Evolutionary conservation across 2,329 filamentous ascomycete genomes (phyloP).

Genomic region (Neophaeococcomyces aloes): DNA sequence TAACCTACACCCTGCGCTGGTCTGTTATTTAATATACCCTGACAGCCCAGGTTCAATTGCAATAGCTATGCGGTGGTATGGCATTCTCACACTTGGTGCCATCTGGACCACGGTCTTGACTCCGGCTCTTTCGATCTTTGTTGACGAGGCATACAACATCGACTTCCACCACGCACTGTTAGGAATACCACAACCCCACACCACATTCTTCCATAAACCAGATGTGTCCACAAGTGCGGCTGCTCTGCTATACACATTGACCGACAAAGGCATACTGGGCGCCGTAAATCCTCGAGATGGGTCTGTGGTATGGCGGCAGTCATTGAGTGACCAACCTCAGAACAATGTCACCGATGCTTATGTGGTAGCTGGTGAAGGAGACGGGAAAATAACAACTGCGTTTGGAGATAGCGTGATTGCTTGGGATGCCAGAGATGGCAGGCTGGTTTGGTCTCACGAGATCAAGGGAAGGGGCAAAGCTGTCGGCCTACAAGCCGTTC

Average conservation of each 20-base stretch:
- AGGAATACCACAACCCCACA: slow-evolving; percentile 67
- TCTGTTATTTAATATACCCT: no score
- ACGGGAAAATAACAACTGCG: slow-evolving; percentile 66
- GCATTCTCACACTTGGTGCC: slow-evolving; percentile 1
- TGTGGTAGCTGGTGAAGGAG: slow-evolving; percentile 47
- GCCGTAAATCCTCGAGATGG: slow-evolving; percentile 85
- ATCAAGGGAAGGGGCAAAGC: slow-evolving; percentile 40
- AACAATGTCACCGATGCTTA: slow-evolving; percentile 28
- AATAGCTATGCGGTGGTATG: slow-evolving; percentile 5
- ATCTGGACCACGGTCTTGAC: neutral
- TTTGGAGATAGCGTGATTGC: slow-evolving; percentile 59
- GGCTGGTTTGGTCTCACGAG: slow-evolving; percentile 61
- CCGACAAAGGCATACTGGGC: slow-evolving; percentile 70
- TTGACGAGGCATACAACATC: slow-evolving; percentile 80
- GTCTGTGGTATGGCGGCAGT: slow-evolving; percentile 74
- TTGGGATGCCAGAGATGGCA: slow-evolving; percentile 76
- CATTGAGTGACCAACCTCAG: slow-evolving; percentile 42
- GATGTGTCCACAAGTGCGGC: slow-evolving; percentile 70
- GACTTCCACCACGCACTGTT: slow-evolving; percentile 90
- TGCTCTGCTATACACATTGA: slow-evolving; percentile 82
- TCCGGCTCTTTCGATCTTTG: slow-evolving; percentile 54
- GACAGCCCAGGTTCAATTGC: no score
- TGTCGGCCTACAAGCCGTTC: slow-evolving; percentile 20
- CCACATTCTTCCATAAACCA: slow-evolving; percentile 92
- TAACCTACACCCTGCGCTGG: no score